Evolutionary conservation across 1,139 yeast species (phyloP).

Genomic region (Meyerozyma carpophila): DNA sequence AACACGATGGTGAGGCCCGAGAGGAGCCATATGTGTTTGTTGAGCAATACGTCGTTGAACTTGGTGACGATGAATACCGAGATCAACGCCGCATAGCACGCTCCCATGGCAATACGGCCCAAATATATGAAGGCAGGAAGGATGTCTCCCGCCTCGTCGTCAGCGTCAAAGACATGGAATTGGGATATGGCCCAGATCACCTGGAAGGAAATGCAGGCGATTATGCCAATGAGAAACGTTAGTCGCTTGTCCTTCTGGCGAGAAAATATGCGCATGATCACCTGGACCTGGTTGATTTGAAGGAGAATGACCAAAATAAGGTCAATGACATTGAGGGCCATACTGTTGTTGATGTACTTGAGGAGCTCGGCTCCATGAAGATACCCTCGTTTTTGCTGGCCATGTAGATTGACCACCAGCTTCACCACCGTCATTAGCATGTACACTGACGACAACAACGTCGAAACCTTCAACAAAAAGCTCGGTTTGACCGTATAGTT

Average conservation of each 20-base stretch:
- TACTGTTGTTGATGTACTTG: constrained; percentile 39
- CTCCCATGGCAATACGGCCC: constrained; percentile 68
- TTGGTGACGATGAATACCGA: constrained; percentile 55
- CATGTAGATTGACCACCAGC: constrained; percentile 38
- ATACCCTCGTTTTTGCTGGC: constrained; percentile 52
- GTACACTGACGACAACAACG: constrained; percentile 49
- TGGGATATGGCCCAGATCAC: constrained; percentile 66
- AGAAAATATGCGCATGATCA: constrained; percentile 65
- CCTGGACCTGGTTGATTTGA: constrained; percentile 72
- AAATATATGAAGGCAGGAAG: constrained; percentile 77
- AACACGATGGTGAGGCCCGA: constrained; percentile 56
- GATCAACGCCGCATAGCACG: constrained; percentile 66
- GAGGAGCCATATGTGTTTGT: constrained; percentile 45
- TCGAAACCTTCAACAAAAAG: constrained; percentile 37
- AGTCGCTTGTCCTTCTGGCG: constrained; percentile 67
- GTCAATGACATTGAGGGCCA: constrained; percentile 55
- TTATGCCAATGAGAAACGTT: constrained; percentile 57
- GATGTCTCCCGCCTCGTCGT: constrained; percentile 49
- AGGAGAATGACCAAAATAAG: constrained; percentile 55
- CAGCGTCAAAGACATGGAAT: constrained; percentile 31
- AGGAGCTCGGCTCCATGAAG: constrained; percentile 50
- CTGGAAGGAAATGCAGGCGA: constrained; percentile 55
- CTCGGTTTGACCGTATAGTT: constrained; percentile 55
- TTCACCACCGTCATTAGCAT: constrained; percentile 46
- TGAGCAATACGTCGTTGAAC: constrained; percentile 49